Conservation (phyloP, 192 early-diverging fungal species). For the Mortierella alpina region DNA sequence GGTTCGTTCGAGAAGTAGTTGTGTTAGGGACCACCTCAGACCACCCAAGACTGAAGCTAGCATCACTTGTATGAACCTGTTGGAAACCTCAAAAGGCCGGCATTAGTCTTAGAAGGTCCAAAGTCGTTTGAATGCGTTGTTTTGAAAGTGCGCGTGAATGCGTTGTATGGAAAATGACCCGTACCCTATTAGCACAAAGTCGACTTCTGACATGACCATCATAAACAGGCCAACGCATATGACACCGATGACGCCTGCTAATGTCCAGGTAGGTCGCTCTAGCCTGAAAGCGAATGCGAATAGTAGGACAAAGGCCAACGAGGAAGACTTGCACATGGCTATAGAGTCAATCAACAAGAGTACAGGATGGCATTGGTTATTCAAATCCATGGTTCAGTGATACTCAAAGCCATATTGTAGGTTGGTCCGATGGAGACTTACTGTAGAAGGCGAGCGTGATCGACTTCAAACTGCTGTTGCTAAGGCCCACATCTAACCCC, state of each 20-base stretch:
- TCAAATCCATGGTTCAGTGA: neutral
- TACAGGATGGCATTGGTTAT: constrained; percentile 1
- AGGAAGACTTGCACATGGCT: constrained; percentile 87
- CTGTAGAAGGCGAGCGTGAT: constrained; percentile 95
- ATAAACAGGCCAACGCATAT: constrained; percentile 86
- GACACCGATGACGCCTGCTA: constrained; percentile 79
- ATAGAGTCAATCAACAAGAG: neutral
- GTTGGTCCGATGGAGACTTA: neutral
- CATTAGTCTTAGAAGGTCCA: neutral
- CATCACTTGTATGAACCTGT: constrained; percentile 79
- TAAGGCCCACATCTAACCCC: constrained; percentile 90
- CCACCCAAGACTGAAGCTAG: constrained; percentile 84
- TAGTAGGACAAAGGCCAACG: constrained; percentile 79
- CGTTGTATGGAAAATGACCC: neutral
- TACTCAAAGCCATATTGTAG: too few relatives aligned
- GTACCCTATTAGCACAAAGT: constrained; percentile 82
- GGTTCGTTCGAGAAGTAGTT: constrained; percentile 75
- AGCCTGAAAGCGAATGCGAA: constrained; percentile 93
- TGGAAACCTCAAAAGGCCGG: neutral
- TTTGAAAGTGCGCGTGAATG: neutral
- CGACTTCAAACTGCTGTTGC: constrained; percentile 87
- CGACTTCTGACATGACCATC: constrained; percentile 87
- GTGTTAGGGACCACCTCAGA: constrained; percentile 90
- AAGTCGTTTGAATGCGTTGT: too few relatives aligned
- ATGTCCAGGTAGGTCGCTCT: constrained; percentile 77